Evolutionary conservation across 768 basidiomycete genomes (phyloP).

Genomic region (Pseudohyphozyma bogoriensis): DNA sequence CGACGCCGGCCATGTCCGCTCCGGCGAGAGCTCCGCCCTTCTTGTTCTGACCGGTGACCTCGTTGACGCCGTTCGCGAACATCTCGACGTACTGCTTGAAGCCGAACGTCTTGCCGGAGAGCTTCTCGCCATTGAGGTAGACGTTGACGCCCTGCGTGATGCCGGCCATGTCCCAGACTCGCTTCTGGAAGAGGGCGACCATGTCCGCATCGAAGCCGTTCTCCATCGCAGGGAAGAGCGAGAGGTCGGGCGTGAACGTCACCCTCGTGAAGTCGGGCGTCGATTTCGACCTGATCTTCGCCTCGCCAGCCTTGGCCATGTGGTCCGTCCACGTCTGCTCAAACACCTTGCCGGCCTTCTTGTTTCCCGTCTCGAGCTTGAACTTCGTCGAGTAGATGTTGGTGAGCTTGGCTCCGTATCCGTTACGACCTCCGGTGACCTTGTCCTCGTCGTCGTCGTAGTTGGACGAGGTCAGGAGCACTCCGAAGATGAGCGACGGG

Average conservation of each 20-base stretch:
- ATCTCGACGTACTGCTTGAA: conserved; percentile 97
- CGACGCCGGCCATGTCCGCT: conserved; percentile 16
- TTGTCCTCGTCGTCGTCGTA: conserved; percentile 99
- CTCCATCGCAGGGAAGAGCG: conserved; percentile 68
- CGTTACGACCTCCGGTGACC: conserved; percentile 94
- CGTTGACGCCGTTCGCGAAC: conserved; percentile 63
- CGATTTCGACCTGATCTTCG: conserved; percentile 63
- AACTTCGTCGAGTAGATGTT: conserved; percentile 98
- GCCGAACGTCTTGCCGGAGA: conserved; percentile 63
- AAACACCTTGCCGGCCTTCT: conserved; percentile 74
- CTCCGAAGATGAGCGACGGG: conserved; percentile 93
- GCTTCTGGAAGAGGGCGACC: conserved; percentile 73
- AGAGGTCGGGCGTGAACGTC: conserved; percentile 84
- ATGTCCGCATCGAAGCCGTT: conserved; percentile 96
- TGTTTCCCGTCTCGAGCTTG: conserved; percentile 89
- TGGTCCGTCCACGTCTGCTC: conserved; percentile 89
- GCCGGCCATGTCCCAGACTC: conserved; percentile 95
- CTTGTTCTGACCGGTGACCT: conserved; percentile 57
- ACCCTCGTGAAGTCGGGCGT: conserved; percentile 51
- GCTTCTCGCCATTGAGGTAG: conserved; percentile 75
- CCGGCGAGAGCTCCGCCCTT: conserved; percentile 10
- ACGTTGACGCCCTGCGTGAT: conserved; percentile 88
- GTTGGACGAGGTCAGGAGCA: conserved; percentile 86
- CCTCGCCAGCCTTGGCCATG: conserved; percentile 75
- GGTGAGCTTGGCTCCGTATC: conserved; percentile 94